phyloP scores from a whole-genome alignment of 2,329 filamentous ascomycete species.

The Sphaerulina populicola region DNA sequence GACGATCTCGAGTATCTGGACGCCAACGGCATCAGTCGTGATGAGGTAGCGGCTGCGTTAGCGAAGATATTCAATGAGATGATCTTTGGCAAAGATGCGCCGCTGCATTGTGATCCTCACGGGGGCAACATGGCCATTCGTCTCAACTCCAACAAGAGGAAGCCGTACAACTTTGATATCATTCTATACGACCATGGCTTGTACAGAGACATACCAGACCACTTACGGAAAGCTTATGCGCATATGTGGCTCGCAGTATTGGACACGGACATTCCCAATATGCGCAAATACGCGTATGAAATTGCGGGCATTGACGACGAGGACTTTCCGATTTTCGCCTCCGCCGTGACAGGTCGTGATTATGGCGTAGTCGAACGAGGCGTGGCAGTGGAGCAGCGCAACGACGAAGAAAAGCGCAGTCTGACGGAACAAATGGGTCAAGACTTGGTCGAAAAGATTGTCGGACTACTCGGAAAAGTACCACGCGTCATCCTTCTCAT shows the following conservation, averaged over 20 bases:
- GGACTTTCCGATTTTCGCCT: conserved; percentile 90
- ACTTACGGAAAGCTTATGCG: conserved; percentile 76
- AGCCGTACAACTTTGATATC: conserved; percentile 75
- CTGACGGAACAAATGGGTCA: conserved; percentile 79
- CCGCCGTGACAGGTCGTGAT: conserved; percentile 90
- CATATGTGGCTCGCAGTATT: conserved; percentile 97
- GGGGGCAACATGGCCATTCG: conserved; percentile 92
- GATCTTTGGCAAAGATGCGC: conserved; percentile 86
- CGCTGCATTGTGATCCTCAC: conserved; percentile 93
- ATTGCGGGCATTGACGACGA: conserved; percentile 82
- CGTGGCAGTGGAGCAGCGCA: conserved; percentile 55
- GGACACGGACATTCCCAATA: conserved; percentile 72
- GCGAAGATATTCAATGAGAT: conserved; percentile 97
- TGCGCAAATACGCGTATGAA: conserved; percentile 82
- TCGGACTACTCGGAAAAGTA: conserved; percentile 79
- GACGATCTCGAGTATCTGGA: conserved; percentile 88
- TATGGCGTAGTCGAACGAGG: conserved; percentile 59
- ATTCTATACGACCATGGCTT: conserved; percentile 95
- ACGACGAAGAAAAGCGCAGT: conserved; percentile 70
- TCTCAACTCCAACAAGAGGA: conserved; percentile 55
- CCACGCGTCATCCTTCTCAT: conserved; percentile 90
- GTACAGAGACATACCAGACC: conserved; percentile 80
- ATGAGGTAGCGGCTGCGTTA: conserved; percentile 87
- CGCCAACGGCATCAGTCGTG: conserved; percentile 75
- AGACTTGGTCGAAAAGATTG: conserved; percentile 69